Evolutionary conservation across 805 yeast genomes (phyloP).

Genomic region (Lipomyces oligophaga): DNA sequence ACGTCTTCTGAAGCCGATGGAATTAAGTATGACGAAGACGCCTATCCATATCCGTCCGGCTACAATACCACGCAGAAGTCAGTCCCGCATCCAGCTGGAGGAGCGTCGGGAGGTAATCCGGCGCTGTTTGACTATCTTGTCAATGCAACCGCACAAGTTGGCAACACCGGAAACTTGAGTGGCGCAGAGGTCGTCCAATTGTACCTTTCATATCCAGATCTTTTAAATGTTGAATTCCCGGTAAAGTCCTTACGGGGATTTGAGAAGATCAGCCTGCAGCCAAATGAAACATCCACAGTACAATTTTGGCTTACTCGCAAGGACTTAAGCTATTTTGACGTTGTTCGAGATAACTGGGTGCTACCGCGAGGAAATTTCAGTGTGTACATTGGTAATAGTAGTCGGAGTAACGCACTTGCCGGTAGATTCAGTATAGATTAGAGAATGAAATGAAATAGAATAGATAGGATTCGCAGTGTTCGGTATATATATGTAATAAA

Average conservation of each 20-base stretch:
- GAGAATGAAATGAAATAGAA: neutral
- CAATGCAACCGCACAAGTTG: conserved; percentile 45
- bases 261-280: conserved; percentile 49
- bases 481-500: too few species aligned
- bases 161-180: conserved; percentile 46
- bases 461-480: too few species aligned
- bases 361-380: conserved; percentile 54
- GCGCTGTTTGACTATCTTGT: conserved; percentile 55
- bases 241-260: conserved; percentile 53
- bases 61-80: conserved; percentile 37
- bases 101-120: conserved; percentile 58
- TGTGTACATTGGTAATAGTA: conserved; percentile 44
- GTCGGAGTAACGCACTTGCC: conserved; percentile 7
- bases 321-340: conserved; percentile 57
- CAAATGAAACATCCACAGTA: conserved; percentile 42
- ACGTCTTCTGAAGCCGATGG: conserved; percentile 2
- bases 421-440: conserved; percentile 8
- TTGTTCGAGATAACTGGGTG: conserved; percentile 54
- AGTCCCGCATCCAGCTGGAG: conserved; percentile 38
- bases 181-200: conserved; percentile 54
- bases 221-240: conserved; percentile 48
- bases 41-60: conserved; percentile 40
- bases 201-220: conserved; percentile 49
- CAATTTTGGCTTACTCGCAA: conserved; percentile 48
- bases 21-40: conserved; percentile 20